A percentile compares a stretch with the other conserved stretches of the same genome.
phyloP scores from a whole-genome alignment of 495 filamentous ascomycete genomes.

The Penicillium odoratum region DNA sequence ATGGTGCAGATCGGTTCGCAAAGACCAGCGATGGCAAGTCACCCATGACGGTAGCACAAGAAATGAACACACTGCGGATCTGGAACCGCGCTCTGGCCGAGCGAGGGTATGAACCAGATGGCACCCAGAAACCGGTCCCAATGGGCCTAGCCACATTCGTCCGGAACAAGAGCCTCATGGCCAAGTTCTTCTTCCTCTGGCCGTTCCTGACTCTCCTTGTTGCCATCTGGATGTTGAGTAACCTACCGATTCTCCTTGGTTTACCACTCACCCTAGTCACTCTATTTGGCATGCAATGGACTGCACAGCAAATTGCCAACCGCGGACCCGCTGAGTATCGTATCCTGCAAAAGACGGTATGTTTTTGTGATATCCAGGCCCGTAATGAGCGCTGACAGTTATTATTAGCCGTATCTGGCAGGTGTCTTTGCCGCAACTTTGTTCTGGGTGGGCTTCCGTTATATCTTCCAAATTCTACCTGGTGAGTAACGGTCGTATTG shows the following conservation, averaged over 20 bases:
- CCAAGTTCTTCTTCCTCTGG: constrained; percentile 88
- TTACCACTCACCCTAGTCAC: constrained; percentile 67
- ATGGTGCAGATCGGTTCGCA: constrained; percentile 87
- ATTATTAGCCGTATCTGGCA: constrained; percentile 74
- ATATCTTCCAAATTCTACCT: constrained; percentile 70
- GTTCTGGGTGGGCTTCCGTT: constrained; percentile 79
- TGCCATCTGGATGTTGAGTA: constrained; percentile 68
- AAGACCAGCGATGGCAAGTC: constrained; percentile 86
- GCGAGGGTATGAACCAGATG: constrained; percentile 79
- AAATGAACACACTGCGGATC: constrained; percentile 80
- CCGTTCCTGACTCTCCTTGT: constrained; percentile 74
- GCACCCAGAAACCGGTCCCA: constrained; percentile 60
- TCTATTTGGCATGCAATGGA: constrained; percentile 74
- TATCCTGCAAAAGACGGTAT: constrained; percentile 81
- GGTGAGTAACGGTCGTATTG: constrained; percentile 41
- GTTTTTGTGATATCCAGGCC: constrained; percentile 21
- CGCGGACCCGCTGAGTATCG: constrained; percentile 85
- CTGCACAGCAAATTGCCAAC: constrained; percentile 71
- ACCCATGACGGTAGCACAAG: constrained; percentile 76
- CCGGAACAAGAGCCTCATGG: constrained; percentile 76
- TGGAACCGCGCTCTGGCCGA: constrained; percentile 86
- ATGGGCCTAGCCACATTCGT: constrained; percentile 53
- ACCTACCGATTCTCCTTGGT: constrained; percentile 70
- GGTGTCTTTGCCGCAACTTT: constrained; percentile 89
- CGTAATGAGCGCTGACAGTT: constrained; percentile 1